Percentiles rank a stretch among this genome's conserved stretches.
These are phyloP conservation scores for Pascua sp. DNA, from an alignment of 1,284 basidiomycete species.

Conservation along the genomic window DNA sequence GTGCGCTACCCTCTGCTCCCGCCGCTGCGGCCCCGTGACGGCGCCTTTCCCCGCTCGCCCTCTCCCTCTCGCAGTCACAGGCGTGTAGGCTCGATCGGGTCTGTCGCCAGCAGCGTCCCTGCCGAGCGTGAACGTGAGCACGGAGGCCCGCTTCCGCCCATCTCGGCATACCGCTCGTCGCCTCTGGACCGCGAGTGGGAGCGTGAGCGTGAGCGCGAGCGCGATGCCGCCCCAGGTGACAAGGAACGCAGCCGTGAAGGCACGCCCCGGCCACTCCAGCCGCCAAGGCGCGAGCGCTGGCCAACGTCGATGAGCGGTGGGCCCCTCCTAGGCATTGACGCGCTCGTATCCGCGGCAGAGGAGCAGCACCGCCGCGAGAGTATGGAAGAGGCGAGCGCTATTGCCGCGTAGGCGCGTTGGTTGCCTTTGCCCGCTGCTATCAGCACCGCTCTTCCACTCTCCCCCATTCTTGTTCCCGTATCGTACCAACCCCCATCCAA, in stretches of 20 bases:
- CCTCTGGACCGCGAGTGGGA: neutral
- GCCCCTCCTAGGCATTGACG: conserved; percentile 36
- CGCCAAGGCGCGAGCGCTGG: conserved; percentile 10
- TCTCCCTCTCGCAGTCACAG: conserved; percentile 4
- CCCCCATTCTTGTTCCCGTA: too few relatives aligned
- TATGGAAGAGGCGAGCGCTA: conserved; percentile 13
- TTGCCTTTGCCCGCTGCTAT: too few relatives aligned
- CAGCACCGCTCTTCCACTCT: too few relatives aligned
- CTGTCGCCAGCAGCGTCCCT: neutral
- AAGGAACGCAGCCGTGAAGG: neutral
- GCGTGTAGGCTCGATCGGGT: conserved; percentile 1
- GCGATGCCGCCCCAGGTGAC: neutral
- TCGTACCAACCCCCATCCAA: too few relatives aligned
- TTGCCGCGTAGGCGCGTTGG: neutral
- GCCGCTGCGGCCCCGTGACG: conserved; percentile 23
- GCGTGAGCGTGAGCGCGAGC: conserved; percentile 4
- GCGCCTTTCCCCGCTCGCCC: conserved; percentile 7
- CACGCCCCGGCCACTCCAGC: conserved; percentile 10
- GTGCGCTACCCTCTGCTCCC: conserved; percentile 24
- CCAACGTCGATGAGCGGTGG: conserved; percentile 7
- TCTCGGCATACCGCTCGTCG: neutral
- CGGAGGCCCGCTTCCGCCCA: neutral
- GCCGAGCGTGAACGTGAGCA: neutral
- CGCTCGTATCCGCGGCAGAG: conserved; percentile 43
- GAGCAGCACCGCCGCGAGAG: conserved; percentile 24